These are phyloP conservation scores for Coemansia sp. DNA, from an alignment of 192 early-diverging fungal species.

Conservation along the genomic window DNA sequence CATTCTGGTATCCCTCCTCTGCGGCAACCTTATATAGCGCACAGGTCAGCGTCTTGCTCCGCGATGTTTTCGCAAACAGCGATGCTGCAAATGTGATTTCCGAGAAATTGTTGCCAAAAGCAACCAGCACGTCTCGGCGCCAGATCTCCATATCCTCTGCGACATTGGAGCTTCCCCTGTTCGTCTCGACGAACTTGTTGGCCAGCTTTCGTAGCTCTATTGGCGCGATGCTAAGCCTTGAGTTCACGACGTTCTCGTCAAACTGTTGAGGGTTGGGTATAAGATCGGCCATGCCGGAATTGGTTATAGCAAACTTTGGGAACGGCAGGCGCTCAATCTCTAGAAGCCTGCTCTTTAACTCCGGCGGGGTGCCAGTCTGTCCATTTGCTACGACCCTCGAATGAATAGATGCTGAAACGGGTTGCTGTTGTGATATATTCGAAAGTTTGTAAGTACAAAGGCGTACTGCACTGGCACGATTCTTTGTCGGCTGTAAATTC, in stretches of 20 bases:
- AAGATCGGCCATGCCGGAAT: slow-evolving; percentile 7
- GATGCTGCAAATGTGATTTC: slow-evolving; percentile 24
- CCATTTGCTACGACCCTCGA: background rate
- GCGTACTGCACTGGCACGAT: background rate
- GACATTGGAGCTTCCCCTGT: slow-evolving; percentile 1
- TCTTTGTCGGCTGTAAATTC: background rate
- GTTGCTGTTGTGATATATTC: background rate
- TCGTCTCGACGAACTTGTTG: slow-evolving; percentile 14
- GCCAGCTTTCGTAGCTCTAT: slow-evolving; percentile 16
- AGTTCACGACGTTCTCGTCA: slow-evolving; percentile 7
- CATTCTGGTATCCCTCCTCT: slow-evolving; percentile 37
- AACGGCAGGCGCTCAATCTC: slow-evolving; percentile 14
- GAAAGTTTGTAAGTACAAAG: background rate
- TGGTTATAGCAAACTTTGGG: slow-evolving; percentile 11
- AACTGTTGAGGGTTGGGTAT: slow-evolving; percentile 14
- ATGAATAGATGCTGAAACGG: background rate
- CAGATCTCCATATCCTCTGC: slow-evolving; percentile 24
- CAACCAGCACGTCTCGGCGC: slow-evolving; percentile 22
- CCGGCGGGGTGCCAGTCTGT: background rate
- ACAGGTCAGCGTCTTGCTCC: slow-evolving; percentile 24
- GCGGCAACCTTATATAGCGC: slow-evolving; percentile 47
- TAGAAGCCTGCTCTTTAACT: slow-evolving; percentile 5
- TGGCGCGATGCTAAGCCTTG: slow-evolving; percentile 10
- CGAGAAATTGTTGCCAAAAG: slow-evolving; percentile 13
- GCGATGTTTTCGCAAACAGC: slow-evolving; percentile 16